These are phyloP conservation scores for Phytophthora quininea DNA, from an alignment of 352 stramenopile genomes.

Conservation along the genomic window DNA sequence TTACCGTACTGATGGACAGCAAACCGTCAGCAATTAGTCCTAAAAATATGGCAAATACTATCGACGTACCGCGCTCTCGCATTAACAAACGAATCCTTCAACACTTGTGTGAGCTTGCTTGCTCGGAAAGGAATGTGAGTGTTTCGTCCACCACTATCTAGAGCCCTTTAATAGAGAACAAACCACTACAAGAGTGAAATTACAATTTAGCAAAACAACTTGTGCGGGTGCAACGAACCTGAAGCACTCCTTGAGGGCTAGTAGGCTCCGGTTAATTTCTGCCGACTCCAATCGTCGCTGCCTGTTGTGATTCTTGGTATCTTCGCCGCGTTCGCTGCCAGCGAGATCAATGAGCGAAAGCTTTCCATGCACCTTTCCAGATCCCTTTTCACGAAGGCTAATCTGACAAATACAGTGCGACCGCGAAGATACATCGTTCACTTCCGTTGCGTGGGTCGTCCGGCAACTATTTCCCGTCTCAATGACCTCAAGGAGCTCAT, in stretches of 20 bases:
- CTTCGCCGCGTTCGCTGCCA: slow-evolving; percentile 94
- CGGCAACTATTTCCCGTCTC: slow-evolving; percentile 91
- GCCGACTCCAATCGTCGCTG: slow-evolving; percentile 95
- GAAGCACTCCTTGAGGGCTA: slow-evolving; percentile 98
- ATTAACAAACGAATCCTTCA: slow-evolving; percentile 98
- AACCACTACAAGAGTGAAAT: slow-evolving; percentile 1
- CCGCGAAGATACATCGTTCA: slow-evolving; percentile 95
- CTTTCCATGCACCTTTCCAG: slow-evolving; percentile 76
- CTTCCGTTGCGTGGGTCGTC: slow-evolving; percentile 96
- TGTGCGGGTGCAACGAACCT: slow-evolving; percentile 42
- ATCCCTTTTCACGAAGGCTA: slow-evolving; percentile 65
- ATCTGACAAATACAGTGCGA: slow-evolving; percentile 97
- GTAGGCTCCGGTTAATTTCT: slow-evolving; percentile 97
- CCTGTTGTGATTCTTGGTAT: slow-evolving; percentile 94
- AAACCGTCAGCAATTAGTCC: not conserved
- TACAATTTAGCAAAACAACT: not conserved
- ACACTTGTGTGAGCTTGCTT: slow-evolving; percentile 97
- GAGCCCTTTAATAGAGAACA: slow-evolving; percentile 49
- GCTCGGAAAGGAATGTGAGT: slow-evolving; percentile 96
- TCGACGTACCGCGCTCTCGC: slow-evolving; percentile 77
- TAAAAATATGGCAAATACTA: not conserved
- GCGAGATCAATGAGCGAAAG: slow-evolving; percentile 97
- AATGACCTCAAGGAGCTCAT: slow-evolving; percentile 94
- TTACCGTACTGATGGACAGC: slow-evolving; percentile 83
- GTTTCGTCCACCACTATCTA: slow-evolving; percentile 90